Evolutionary conservation across 2,329 filamentous ascomycete genomes (phyloP).

Genomic region (Fusarium irregulare): DNA sequence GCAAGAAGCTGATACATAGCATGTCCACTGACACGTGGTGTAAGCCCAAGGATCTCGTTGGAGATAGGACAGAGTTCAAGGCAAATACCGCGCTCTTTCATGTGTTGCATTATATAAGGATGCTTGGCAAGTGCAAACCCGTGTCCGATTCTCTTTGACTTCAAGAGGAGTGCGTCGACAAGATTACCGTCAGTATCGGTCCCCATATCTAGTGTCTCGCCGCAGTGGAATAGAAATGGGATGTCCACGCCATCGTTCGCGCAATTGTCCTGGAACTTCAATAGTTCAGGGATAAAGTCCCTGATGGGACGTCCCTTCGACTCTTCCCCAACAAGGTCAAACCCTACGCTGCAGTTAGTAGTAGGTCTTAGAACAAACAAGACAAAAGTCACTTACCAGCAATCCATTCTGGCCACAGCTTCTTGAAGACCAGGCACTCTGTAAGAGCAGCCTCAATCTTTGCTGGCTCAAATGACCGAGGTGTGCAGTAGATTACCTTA

Average conservation of each 20-base stretch:
- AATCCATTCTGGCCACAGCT: constrained; percentile 66
- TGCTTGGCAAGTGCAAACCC: constrained; percentile 77
- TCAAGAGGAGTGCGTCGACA: constrained; percentile 73
- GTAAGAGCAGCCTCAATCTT: constrained; percentile 64
- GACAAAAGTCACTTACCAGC: constrained; percentile 62
- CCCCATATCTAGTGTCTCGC: constrained; percentile 77
- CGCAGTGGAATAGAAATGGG: constrained; percentile 81
- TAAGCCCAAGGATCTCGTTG: constrained; percentile 79
- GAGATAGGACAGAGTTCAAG: constrained; percentile 83
- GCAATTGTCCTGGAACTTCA: constrained; percentile 67
- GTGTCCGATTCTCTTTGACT: constrained; percentile 77
- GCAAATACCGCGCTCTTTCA: constrained; percentile 72
- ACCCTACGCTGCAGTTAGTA: constrained; percentile 58
- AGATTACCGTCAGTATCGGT: constrained; percentile 74
- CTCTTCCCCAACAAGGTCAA: constrained; percentile 78
- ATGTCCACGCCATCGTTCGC: constrained; percentile 62
- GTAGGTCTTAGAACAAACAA: not conserved
- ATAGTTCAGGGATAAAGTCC: constrained; percentile 65
- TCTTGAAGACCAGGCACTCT: constrained; percentile 72
- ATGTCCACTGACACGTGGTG: constrained; percentile 72
- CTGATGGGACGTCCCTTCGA: constrained; percentile 68
- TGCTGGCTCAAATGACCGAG: constrained; percentile 65
- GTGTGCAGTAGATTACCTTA: constrained; percentile 79
- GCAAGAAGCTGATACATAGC: constrained; percentile 75
- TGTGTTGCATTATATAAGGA: constrained; percentile 72